Percentiles rank a stretch among this genome's conserved stretches.
Evolutionary conservation across 768 basidiomycete species (phyloP).

Genomic region (Collybia sordida): DNA sequence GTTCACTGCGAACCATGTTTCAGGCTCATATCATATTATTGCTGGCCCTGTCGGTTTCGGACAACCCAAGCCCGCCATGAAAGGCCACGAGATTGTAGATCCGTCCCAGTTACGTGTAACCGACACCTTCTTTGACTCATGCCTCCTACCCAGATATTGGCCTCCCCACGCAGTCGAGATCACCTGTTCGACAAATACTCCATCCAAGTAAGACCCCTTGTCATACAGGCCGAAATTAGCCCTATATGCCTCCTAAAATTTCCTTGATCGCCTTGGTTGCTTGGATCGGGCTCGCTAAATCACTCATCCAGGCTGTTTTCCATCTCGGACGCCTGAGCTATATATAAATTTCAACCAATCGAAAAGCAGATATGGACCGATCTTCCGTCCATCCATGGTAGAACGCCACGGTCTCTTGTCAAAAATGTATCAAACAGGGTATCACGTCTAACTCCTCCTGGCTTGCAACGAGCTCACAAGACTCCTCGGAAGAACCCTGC

Average conservation of each 20-base stretch:
- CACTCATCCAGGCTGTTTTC: no score
- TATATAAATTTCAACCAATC: no score
- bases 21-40: no score
- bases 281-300: no score
- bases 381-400: not conserved
- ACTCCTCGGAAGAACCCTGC: conserved; percentile 3
- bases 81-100: conserved; percentile 1
- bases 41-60: no score
- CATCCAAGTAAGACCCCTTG: not conserved
- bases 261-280: not conserved
- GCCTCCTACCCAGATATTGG: not conserved
- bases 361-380: no score
- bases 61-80: no score
- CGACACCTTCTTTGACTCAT: not conserved
- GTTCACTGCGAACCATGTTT: no score
- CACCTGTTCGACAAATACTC: no score
- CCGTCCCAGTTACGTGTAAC: conserved; percentile 7
- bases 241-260: not conserved
- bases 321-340: no score
- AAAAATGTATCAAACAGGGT: not conserved
- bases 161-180: no score
- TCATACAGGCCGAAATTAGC: not conserved
- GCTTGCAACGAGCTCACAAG: not conserved
- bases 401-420: not conserved
- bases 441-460: no score